phyloP scores from a whole-genome alignment of 106 monocot genomes.

The Dioscorea zingiberensis region DNA sequence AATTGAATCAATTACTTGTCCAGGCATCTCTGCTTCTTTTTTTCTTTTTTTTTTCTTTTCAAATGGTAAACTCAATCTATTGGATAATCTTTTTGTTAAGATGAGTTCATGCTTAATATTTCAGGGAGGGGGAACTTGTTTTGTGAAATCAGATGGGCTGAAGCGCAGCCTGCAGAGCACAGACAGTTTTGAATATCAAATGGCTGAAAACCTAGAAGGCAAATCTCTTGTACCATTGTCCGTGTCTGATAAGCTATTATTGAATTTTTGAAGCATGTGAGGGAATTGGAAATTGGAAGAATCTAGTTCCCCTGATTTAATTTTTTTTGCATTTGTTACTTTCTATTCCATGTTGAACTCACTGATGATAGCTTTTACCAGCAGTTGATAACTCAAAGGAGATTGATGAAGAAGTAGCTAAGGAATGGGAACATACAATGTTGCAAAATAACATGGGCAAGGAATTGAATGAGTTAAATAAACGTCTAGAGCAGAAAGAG shows the following conservation, averaged over 20 bases:
- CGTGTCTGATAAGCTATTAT: not conserved
- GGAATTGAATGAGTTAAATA: slow-evolving; percentile 93
- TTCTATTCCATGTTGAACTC: not conserved
- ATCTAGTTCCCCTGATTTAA: not conserved
- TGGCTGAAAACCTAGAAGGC: slow-evolving; percentile 57
- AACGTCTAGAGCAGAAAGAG: slow-evolving; percentile 89
- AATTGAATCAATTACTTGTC: not conserved
- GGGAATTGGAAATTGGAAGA: not conserved
- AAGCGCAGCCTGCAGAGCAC: slow-evolving; percentile 63
- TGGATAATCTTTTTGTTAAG: not conserved
- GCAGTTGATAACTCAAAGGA: slow-evolving; percentile 65
- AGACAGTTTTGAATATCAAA: slow-evolving; percentile 54
- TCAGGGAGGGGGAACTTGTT: slow-evolving; percentile 52
- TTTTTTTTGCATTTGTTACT: slow-evolving; percentile 1
- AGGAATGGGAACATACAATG: slow-evolving; percentile 93
- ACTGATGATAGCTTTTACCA: slow-evolving; percentile 1
- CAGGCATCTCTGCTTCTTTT: no score
- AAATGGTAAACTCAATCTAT: not conserved
- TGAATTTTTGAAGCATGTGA: not conserved
- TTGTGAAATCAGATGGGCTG: slow-evolving; percentile 54
- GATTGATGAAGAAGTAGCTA: slow-evolving; percentile 77
- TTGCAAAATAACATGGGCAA: slow-evolving; percentile 92
- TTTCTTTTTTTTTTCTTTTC: no score
- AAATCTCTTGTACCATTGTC: slow-evolving; percentile 4
- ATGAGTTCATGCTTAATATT: slow-evolving; percentile 9